Base-by-base conservation (phyloP, 2,329 filamentous ascomycete species). In the Xylariales sp. region DNA sequence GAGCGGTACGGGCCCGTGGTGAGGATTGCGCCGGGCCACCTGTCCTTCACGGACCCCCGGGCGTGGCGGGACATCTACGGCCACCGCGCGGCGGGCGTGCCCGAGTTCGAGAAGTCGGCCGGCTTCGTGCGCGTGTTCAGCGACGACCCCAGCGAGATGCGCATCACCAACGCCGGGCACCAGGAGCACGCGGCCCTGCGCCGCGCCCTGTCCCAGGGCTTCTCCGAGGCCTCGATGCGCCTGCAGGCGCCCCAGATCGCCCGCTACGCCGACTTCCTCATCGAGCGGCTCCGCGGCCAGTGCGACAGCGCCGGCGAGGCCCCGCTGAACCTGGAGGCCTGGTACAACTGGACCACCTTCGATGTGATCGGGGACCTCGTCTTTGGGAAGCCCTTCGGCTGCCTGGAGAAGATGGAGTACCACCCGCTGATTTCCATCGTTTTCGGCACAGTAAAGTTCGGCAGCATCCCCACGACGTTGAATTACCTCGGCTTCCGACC, bases 341-440 rank as follows among this genome's bases (percentile, higher is more conserved):
- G 62, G 62, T 65, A 53, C 42, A 63, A 65, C 34, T 57, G 47
- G 45, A 52, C 53, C 2, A 55, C 53, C 1, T 57, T 57, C 36
- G 54, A 56, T 19, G 34, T 57, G 11, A 44, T 56, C 1, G 52
- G 54, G 11, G 41, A 47, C 33, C 50, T 57, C 17, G 53, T 55
- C 1, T 72, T 72, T 45, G 69, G 66, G 1, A 60, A 70, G 40
- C 61, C 63, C 0, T 70, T 68, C 47, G 49, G 52, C 6, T 61
- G 57, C 38, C 51, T 67, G 5, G 44, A 60, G 27, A 49, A 50
- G 25, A 49, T 54, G 41, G 27, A 44, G 32, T 48, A 41, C 18
- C 38, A 57, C 20, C 57, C 56, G 34, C 65, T 61, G 61, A 50
- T 56, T 16, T 46, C 54, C 1, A 49, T 55, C 13, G 57, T 65